Conservation (phyloP, 2,329 filamentous ascomycete species). For the Beauveria scarabaeidicola region DNA sequence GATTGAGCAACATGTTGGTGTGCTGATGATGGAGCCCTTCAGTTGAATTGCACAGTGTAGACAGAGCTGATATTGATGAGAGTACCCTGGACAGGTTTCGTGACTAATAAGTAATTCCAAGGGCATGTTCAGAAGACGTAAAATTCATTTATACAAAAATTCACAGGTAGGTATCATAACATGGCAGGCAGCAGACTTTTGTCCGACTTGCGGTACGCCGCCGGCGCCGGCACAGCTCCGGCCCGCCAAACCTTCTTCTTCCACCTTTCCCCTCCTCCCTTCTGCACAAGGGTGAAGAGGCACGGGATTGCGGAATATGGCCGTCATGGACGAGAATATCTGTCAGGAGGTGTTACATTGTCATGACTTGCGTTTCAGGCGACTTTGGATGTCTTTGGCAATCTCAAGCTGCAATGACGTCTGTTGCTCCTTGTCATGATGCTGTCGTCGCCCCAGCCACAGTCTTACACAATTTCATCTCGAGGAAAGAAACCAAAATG, state of each 20-base stretch:
- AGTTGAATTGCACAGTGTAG: too few relatives aligned
- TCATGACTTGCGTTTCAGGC: background rate
- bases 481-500: background rate
- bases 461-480: background rate
- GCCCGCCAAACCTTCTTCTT: background rate
- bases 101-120: too few relatives aligned
- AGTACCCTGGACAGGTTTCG: too few relatives aligned
- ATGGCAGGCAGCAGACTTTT: background rate
- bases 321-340: background rate
- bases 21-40: too few relatives aligned
- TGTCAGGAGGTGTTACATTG: background rate
- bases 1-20: too few relatives aligned
- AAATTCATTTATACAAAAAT: too few relatives aligned
- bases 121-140: too few relatives aligned
- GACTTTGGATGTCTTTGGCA: background rate
- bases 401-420: conserved; percentile 1
- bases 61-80: too few relatives aligned
- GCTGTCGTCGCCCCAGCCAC: background rate
- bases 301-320: too few relatives aligned
- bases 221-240: background rate
- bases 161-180: background rate
- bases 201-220: background rate
- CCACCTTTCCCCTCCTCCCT: background rate
- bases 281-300: background rate
- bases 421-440: background rate